Evolutionary conservation across 78 protist species (phyloP).

Genomic region (Goniomonas avonlea): DNA sequence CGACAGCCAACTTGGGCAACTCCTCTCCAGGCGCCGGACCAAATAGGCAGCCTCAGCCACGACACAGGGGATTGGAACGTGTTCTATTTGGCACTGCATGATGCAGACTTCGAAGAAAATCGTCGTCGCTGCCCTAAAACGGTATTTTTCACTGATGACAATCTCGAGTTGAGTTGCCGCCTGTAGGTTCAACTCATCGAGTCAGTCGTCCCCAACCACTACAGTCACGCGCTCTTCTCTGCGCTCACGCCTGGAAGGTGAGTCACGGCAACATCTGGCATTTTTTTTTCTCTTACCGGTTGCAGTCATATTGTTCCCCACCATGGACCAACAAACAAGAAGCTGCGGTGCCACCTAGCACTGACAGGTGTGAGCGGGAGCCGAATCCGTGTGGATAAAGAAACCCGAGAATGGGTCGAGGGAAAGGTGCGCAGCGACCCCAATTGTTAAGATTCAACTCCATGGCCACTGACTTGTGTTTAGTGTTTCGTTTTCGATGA

Average conservation of each 20-base stretch:
- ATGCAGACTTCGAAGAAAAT: slow-evolving; percentile 14
- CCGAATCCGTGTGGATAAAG: slow-evolving; percentile 23
- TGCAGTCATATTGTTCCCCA: background rate
- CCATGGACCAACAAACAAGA: slow-evolving; percentile 38
- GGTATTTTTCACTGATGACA: background rate
- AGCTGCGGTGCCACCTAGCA: slow-evolving; percentile 35
- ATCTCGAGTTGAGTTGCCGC: no score
- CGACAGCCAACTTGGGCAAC: slow-evolving; percentile 25
- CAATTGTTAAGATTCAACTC: no score
- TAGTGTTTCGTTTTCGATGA: background rate
- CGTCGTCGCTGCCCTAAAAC: slow-evolving; percentile 23
- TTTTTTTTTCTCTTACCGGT: background rate
- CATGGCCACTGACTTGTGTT: no score
- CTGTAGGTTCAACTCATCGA: background rate
- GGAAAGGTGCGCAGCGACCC: no score
- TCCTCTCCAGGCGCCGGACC: background rate
- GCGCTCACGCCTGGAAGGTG: slow-evolving; percentile 39
- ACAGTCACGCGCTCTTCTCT: slow-evolving; percentile 44
- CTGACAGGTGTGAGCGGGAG: slow-evolving; percentile 15
- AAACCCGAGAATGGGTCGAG: background rate
- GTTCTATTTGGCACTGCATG: slow-evolving; percentile 28
- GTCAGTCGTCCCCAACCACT: slow-evolving; percentile 4
- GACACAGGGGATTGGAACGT: slow-evolving; percentile 42
- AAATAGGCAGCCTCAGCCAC: background rate
- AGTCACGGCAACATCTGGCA: slow-evolving; percentile 12